Conservation (phyloP, 1,139 yeast species). For the Pichia sp. region DNA sequence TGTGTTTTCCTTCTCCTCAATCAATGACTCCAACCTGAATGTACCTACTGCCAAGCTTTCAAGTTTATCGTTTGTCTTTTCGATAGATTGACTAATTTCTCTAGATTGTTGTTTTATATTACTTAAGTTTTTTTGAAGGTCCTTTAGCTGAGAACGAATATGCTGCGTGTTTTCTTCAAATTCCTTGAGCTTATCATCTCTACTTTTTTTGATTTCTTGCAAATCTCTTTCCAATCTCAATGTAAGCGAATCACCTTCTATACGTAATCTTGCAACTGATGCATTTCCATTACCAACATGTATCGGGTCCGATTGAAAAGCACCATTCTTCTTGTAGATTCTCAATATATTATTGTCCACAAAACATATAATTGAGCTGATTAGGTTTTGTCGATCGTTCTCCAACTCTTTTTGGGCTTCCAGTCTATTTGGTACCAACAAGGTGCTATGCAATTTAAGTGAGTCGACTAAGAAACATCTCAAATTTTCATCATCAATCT, state of each 20-base stretch:
- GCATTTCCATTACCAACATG: conserved; percentile 36
- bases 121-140: not conserved
- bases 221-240: conserved; percentile 21
- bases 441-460: conserved; percentile 53
- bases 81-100: conserved; percentile 23
- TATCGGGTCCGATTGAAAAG: conserved; percentile 58
- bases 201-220: conserved; percentile 22
- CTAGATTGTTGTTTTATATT: conserved; percentile 16
- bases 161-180: not conserved
- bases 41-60: conserved; percentile 37
- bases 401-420: conserved; percentile 49
- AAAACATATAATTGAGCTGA: conserved; percentile 44
- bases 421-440: conserved; percentile 47
- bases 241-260: conserved; percentile 24
- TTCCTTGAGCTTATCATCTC: conserved; percentile 3
- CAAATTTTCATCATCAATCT: conserved; percentile 50
- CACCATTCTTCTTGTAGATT: conserved; percentile 34
- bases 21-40: conserved; percentile 31
- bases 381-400: conserved; percentile 36
- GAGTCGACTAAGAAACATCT: conserved; percentile 64
- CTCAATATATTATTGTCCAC: conserved; percentile 39
- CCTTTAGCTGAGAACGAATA: not conserved
- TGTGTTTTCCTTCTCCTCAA: conserved; percentile 18
- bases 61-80: conserved; percentile 28
- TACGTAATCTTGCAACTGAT: conserved; percentile 20